Evolutionary conservation across 2,329 filamentous ascomycete species (phyloP).

Genomic region (Purpureocillium takamizusanense): DNA sequence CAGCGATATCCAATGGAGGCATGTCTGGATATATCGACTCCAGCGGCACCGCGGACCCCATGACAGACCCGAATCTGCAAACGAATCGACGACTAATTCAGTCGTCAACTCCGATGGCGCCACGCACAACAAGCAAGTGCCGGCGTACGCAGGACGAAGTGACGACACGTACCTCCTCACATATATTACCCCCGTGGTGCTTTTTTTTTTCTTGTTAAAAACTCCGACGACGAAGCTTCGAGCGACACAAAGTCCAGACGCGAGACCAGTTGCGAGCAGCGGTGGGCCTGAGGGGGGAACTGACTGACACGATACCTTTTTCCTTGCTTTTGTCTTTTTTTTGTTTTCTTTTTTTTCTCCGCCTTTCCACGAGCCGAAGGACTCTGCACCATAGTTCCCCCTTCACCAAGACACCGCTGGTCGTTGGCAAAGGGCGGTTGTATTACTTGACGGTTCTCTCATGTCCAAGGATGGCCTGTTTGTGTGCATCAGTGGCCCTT

Average conservation of each 20-base stretch:
- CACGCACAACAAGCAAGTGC: conserved; percentile 21
- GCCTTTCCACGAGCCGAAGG: conserved; percentile 15
- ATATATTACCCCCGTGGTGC: conserved; percentile 16
- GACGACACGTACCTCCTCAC: conserved; percentile 26
- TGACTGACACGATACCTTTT: conserved; percentile 26
- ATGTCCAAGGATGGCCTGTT: conserved; percentile 18
- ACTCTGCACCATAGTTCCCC: conserved; percentile 25
- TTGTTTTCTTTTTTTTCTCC: conserved; percentile 11
- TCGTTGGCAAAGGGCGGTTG: conserved; percentile 23
- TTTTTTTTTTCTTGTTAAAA: conserved; percentile 4
- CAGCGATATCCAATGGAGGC: conserved; percentile 13
- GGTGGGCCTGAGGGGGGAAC: conserved; percentile 14
- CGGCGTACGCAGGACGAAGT: conserved; percentile 30
- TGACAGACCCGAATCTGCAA: conserved; percentile 13
- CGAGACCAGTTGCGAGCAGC: conserved; percentile 13
- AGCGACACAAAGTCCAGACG: conserved; percentile 12
- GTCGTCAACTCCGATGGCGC: conserved; percentile 14
- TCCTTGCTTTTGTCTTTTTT: conserved; percentile 14
- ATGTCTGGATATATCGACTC: conserved; percentile 19
- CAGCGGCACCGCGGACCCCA: conserved; percentile 14
- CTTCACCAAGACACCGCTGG: conserved; percentile 17
- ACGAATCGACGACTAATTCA: conserved; percentile 21
- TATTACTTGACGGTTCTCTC: conserved; percentile 25
- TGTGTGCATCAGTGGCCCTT: conserved; percentile 13
- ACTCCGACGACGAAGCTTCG: conserved; percentile 12